A percentile compares a stretch with the other conserved stretches of the same genome.
These are phyloP conservation scores for Xylariomycetidae sp. DNA, from an alignment of 2,329 filamentous ascomycete species.

Conservation along the genomic window DNA sequence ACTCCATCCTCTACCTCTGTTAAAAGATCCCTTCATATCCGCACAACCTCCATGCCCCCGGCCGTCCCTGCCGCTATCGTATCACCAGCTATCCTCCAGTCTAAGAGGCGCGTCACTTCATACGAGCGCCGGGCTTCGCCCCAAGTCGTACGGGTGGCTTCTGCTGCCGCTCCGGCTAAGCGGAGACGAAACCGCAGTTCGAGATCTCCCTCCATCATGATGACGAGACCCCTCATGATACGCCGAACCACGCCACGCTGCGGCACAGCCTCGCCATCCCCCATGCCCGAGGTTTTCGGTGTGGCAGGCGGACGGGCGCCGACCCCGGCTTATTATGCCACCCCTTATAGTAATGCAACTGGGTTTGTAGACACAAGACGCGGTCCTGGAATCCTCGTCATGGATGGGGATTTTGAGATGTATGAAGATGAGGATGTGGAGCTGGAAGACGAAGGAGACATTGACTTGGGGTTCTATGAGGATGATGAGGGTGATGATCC, in stretches of 20 bases:
- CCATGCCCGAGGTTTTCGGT: conserved; percentile 30
- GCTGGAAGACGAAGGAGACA: conserved; percentile 16
- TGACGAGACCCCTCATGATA: conserved; percentile 11
- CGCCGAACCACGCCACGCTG: conserved; percentile 49
- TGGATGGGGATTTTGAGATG: too few relatives aligned
- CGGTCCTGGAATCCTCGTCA: conserved; percentile 21
- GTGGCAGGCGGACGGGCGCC: conserved; percentile 36
- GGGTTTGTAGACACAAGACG: conserved; percentile 35
- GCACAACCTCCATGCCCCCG: conserved; percentile 50
- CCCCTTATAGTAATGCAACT: conserved; percentile 65
- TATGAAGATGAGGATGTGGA: conserved; percentile 24
- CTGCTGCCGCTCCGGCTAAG: conserved; percentile 15
- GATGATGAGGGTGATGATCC: conserved; percentile 29
- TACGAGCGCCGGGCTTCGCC: conserved; percentile 38
- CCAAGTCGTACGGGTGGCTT: conserved; percentile 24
- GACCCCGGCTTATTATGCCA: conserved; percentile 70
- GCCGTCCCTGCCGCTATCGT: conserved; percentile 28
- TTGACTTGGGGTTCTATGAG: conserved; percentile 27
- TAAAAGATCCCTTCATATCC: conserved; percentile 44
- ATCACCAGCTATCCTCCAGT: conserved; percentile 32
- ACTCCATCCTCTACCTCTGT: too few relatives aligned
- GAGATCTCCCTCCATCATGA: conserved; percentile 52
- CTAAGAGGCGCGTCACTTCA: conserved; percentile 43
- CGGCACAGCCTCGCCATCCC: conserved; percentile 44
- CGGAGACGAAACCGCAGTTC: conserved; percentile 55